Evolutionary conservation across 129 eudicot species (phyloP).

Genomic region (carrot (Daucus carota)): DNA sequence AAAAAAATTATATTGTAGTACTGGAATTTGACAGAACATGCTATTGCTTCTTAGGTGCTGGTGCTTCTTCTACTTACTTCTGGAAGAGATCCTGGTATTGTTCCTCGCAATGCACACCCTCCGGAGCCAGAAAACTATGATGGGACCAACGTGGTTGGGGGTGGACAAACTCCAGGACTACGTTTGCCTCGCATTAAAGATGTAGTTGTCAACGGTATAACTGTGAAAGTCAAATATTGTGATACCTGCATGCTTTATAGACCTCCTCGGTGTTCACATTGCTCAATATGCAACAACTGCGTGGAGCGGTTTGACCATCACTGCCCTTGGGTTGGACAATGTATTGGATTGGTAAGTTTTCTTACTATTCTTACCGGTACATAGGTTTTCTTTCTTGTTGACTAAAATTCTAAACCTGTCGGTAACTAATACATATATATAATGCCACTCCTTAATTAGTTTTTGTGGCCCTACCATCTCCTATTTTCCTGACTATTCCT

Average conservation of each 20-base stretch:
- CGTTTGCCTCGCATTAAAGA: constrained; percentile 69
- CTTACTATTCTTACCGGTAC: not conserved
- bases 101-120: constrained; percentile 72
- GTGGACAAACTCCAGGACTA: constrained; percentile 38
- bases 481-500: not conserved
- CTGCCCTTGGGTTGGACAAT: constrained; percentile 98
- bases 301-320: constrained; percentile 93
- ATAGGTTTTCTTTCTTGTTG: not conserved
- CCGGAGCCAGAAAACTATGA: constrained; percentile 63
- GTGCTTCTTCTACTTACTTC: constrained; percentile 64
- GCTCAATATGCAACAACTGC: constrained; percentile 91
- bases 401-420: not conserved
- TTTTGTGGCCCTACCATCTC: not conserved
- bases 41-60: constrained; percentile 7
- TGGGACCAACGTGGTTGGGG: constrained; percentile 31
- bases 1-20: not conserved
- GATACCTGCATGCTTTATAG: constrained; percentile 91
- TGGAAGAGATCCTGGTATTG: constrained; percentile 83
- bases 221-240: constrained; percentile 75
- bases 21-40: constrained; percentile 3
- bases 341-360: constrained; percentile 69
- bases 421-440: not conserved
- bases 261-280: constrained; percentile 95
- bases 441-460: not conserved
- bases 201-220: constrained; percentile 56